Percentiles rank a stretch among this genome's conserved stretches.
Evolutionary conservation across 1,139 yeast species (phyloP).

Genomic region (Oligophagozyma castellii): DNA sequence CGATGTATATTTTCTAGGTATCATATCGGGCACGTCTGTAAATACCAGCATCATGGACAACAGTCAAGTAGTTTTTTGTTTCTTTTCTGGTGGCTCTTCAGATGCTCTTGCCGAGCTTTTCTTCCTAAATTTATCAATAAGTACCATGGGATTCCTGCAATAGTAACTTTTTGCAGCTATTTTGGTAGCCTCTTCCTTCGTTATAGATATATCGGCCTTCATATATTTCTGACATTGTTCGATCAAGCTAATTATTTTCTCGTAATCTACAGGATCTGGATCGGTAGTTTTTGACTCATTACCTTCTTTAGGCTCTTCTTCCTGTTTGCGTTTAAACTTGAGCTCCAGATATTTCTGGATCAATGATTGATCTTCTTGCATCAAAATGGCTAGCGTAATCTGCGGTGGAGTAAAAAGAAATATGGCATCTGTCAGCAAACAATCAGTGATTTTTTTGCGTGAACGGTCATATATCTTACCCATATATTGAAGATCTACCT

Average conservation of each 20-base stretch:
- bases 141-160: conserved; percentile 43
- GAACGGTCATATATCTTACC: conserved; percentile 54
- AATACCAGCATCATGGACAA: too few species aligned
- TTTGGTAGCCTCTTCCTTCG: conserved; percentile 45
- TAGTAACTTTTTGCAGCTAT: conserved; percentile 53
- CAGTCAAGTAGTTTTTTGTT: too few species aligned
- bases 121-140: conserved; percentile 25
- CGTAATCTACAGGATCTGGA: conserved; percentile 24
- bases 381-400: conserved; percentile 77
- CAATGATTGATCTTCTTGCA: conserved; percentile 48
- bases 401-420: conserved; percentile 89
- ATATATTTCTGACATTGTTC: conserved; percentile 37
- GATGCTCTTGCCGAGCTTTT: conserved; percentile 5
- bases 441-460: conserved; percentile 46
- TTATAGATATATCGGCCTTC: conserved; percentile 31
- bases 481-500: conserved; percentile 24
- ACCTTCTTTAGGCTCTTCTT: conserved; percentile 3
- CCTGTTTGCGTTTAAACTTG: conserved; percentile 31
- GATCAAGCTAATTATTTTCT: conserved; percentile 32
- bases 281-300: conserved; percentile 3
- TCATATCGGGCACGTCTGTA: too few species aligned
- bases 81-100: too few species aligned
- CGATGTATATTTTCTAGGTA: too few species aligned
- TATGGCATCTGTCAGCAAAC: conserved; percentile 58
- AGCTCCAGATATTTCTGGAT: conserved; percentile 51